Evolutionary conservation across 768 basidiomycete species (phyloP), one percentile per base, ranked within the genome.

Genomic region (Tulasnella sp.): DNA sequence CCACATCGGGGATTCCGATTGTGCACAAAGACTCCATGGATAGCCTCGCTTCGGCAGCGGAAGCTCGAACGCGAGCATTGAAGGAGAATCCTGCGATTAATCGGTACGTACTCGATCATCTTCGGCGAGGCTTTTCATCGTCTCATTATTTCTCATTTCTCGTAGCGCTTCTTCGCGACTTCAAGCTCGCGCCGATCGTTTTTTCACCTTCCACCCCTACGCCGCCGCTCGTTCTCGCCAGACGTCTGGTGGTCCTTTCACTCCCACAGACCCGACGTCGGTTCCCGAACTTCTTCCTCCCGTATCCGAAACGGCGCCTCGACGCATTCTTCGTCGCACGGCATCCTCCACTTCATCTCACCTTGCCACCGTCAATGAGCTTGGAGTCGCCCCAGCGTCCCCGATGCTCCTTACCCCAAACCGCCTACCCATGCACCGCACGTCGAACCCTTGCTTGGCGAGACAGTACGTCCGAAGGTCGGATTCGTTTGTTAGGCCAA

Each of bases 1-100:
- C 78, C 68, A 75, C 76, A 38, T 73, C 78, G 41, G 68, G 60
- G 71, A 68, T 82, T 17, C 66, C 66, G n/a, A 73, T 88, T 24
- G 86, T 87, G 71, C 77, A 85, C 60, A 86, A 88, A 73, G 87
- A 86, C 23, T 88, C 86, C 69, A 90, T 90, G 88, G 88, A 91
- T 67, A 89, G 88, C 64, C 80, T 91, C 5, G 41, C 52, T 15
- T 47, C 58, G 29, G 26, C 58, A 10, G 8, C 45, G 10, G 55
- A 43, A 1, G 44, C 41, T 7, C 24, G 34, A 13, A 19, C 30
- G 34, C 41, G 44, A 13, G 30, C 58, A 9, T 38, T 47, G 19
- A 59, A 59, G 23, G 58, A 59, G 26, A 59, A 59, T 27, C 26
- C 42, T 30, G 29, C 29, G 27, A 59, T 59, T 47, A 50, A 24